Conservation (phyloP, 2,329 filamentous ascomycete genomes). For the Fusarium devonianum region DNA sequence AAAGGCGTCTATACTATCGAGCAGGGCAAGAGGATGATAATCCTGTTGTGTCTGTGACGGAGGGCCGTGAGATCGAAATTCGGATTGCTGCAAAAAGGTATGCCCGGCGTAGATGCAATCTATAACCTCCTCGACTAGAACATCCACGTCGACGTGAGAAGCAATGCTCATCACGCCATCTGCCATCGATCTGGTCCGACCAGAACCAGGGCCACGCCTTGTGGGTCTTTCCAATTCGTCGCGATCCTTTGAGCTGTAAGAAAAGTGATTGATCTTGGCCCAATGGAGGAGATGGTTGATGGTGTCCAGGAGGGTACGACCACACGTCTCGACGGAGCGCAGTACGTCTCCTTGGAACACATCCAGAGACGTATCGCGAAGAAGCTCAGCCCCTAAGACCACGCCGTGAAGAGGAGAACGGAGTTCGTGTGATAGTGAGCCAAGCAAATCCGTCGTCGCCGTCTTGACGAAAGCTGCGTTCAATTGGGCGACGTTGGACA, state of each 20-base stretch:
- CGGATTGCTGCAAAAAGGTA: constrained; percentile 34
- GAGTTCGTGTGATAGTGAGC: constrained; percentile 68
- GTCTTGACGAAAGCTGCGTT: constrained; percentile 48
- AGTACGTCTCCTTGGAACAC: constrained; percentile 57
- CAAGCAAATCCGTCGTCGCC: constrained; percentile 65
- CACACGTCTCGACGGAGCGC: constrained; percentile 58
- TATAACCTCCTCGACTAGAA: constrained; percentile 55
- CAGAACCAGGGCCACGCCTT: background rate
- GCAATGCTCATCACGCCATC: constrained; percentile 30
- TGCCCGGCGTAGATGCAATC: constrained; percentile 55
- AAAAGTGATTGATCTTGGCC: constrained; percentile 61
- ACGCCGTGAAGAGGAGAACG: constrained; percentile 68
- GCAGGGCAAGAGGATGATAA: constrained; percentile 5
- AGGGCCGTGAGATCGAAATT: constrained; percentile 8
- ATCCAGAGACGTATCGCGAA: constrained; percentile 58
- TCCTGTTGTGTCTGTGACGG: background rate
- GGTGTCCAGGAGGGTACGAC: constrained; percentile 60
- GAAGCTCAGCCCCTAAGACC: constrained; percentile 59
- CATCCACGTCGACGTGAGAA: constrained; percentile 43
- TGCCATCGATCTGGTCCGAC: background rate
- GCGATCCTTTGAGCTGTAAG: constrained; percentile 9
- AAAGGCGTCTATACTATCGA: constrained; percentile 26
- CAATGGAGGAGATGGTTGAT: constrained; percentile 62
- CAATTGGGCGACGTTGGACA: constrained; percentile 62
- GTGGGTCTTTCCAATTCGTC: background rate